phyloP scores from a whole-genome alignment of 495 filamentous ascomycete genomes.

The Tuber magnatum region DNA sequence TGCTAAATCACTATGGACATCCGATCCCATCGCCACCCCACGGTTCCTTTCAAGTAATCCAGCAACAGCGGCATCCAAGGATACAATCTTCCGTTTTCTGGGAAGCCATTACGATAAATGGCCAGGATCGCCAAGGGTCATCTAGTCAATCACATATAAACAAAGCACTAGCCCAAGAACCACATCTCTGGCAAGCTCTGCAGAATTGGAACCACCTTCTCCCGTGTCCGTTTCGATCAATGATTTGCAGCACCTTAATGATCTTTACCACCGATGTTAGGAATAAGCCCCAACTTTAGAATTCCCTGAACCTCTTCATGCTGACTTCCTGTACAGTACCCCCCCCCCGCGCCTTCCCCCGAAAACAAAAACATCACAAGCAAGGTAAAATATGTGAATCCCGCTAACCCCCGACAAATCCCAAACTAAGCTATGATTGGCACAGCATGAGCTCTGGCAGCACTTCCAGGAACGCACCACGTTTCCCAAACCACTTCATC shows the following conservation, averaged over 20 bases:
- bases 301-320: background rate
- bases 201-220: background rate
- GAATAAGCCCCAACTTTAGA: background rate
- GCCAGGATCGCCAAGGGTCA: background rate
- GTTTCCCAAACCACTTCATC: slow-evolving; percentile 22
- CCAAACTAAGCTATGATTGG: background rate
- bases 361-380: background rate
- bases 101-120: background rate
- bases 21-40: background rate
- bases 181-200: background rate
- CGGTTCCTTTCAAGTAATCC: background rate
- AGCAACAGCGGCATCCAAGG: background rate
- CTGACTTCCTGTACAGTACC: background rate
- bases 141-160: background rate
- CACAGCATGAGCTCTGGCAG: background rate
- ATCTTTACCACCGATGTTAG: background rate
- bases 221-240: background rate
- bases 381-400: background rate
- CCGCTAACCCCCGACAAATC: background rate
- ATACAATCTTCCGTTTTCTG: background rate
- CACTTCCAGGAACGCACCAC: background rate
- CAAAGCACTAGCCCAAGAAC: background rate
- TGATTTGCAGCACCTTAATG: background rate
- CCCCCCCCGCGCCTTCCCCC: too few species aligned
- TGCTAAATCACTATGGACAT: background rate